Evolutionary conservation across 306 rosid genomes (phyloP).

Genomic region (Pterocarpus macrocarpus): DNA sequence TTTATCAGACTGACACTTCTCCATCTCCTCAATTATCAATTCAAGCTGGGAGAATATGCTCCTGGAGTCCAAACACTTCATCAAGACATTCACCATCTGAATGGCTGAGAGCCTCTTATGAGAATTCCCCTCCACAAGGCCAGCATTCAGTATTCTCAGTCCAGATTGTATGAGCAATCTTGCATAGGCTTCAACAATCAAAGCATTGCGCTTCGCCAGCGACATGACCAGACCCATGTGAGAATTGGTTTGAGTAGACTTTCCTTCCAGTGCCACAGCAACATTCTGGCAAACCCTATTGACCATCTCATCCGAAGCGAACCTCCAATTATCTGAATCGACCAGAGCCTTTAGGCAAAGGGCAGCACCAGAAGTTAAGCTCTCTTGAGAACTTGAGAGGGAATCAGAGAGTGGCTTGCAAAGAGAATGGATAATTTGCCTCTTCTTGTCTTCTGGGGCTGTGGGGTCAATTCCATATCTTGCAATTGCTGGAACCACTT

Average conservation of each 20-base stretch:
- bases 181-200: constrained; percentile 84
- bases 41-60: constrained; percentile 76
- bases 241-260: constrained; percentile 70
- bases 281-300: constrained; percentile 85
- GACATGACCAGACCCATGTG: constrained; percentile 84
- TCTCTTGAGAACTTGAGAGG: constrained; percentile 73
- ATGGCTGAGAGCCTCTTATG: constrained; percentile 79
- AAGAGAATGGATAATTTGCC: constrained; percentile 65
- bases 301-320: constrained; percentile 79
- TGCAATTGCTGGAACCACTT: constrained; percentile 87
- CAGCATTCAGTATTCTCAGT: constrained; percentile 62
- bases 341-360: constrained; percentile 84
- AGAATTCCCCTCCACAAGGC: constrained; percentile 73
- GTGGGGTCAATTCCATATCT: constrained; percentile 80
- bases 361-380: constrained; percentile 80
- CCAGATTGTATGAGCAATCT: constrained; percentile 81
- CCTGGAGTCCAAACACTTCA: constrained; percentile 81
- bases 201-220: constrained; percentile 75
- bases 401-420: constrained; percentile 75
- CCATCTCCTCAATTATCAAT: constrained; percentile 72
- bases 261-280: constrained; percentile 77
- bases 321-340: constrained; percentile 89
- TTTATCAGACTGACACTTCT: constrained; percentile 77
- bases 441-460: constrained; percentile 73
- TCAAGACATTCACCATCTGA: constrained; percentile 84